phyloP scores from a whole-genome alignment of 495 filamentous ascomycete species.

The Penicillium antarcticum region DNA sequence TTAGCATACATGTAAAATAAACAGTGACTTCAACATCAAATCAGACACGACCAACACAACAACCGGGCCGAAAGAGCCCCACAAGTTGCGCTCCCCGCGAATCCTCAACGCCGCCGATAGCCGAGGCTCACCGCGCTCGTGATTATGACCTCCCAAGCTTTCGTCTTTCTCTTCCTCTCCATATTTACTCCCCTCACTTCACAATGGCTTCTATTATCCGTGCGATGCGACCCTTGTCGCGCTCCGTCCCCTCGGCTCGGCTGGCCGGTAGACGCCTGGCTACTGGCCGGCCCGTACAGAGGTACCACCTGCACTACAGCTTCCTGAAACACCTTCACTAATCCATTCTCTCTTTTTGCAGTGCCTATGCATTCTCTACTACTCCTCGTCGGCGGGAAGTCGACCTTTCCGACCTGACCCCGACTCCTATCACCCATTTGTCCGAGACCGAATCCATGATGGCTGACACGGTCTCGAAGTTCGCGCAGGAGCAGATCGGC shows the following conservation, averaged over 20 bases:
- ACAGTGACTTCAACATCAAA: no score
- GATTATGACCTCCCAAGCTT: conserved; percentile 16
- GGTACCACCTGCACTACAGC: conserved; percentile 19
- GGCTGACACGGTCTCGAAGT: conserved; percentile 86
- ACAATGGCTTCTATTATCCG: conserved; percentile 69
- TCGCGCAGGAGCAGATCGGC: conserved; percentile 80
- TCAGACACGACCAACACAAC: no score
- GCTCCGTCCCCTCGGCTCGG: conserved; percentile 48
- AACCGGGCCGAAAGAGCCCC: background rate
- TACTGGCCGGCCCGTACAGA: conserved; percentile 41
- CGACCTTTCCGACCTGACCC: conserved; percentile 69
- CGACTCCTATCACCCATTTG: conserved; percentile 89
- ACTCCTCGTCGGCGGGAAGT: conserved; percentile 56
- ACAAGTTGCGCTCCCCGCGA: conserved; percentile 10
- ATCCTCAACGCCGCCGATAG: conserved; percentile 33
- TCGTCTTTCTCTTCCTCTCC: conserved; percentile 9
- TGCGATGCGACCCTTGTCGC: conserved; percentile 65
- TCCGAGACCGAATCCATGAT: conserved; percentile 89
- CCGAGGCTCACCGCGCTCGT: conserved; percentile 37
- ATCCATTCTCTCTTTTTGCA: conserved; percentile 19
- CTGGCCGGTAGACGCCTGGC: conserved; percentile 41
- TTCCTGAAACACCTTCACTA: background rate
- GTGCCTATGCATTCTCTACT: conserved; percentile 67
- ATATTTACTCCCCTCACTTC: conserved; percentile 11
- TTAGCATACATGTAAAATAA: no score